Evolutionary conservation across 2,329 filamentous ascomycete genomes (phyloP).

Genomic region (Monascus ruber): DNA sequence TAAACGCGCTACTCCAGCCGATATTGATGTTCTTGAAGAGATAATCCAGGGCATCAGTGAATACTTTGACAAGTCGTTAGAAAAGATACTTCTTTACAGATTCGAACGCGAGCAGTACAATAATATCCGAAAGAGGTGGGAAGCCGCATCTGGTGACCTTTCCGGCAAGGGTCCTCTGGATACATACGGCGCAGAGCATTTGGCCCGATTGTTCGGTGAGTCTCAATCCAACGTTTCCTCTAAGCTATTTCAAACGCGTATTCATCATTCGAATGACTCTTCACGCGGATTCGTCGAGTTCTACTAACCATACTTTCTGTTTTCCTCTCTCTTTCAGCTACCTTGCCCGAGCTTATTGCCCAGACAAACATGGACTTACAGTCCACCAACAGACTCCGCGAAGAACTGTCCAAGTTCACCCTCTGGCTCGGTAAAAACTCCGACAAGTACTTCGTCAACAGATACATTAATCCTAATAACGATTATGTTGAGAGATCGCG

Average conservation of each 20-base stretch:
- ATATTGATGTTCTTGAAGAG: slow-evolving; percentile 80
- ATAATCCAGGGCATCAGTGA: slow-evolving; percentile 75
- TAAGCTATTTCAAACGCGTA: not conserved
- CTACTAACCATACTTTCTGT: too few relatives aligned
- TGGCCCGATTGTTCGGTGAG: slow-evolving; percentile 78
- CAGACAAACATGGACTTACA: slow-evolving; percentile 98
- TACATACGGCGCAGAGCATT: slow-evolving; percentile 85
- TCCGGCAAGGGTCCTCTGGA: slow-evolving; percentile 63
- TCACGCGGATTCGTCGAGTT: not conserved
- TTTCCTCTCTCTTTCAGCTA: slow-evolving; percentile 44
- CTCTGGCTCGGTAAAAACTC: slow-evolving; percentile 72
- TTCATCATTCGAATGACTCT: slow-evolving; percentile 1
- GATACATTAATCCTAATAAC: slow-evolving; percentile 31
- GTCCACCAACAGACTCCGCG: slow-evolving; percentile 74
- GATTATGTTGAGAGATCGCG: slow-evolving; percentile 28
- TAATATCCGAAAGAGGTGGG: slow-evolving; percentile 61
- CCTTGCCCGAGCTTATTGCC: slow-evolving; percentile 82
- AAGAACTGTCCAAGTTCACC: slow-evolving; percentile 79
- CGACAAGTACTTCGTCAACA: slow-evolving; percentile 56
- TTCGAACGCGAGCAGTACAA: slow-evolving; percentile 87
- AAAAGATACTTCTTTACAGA: slow-evolving; percentile 81
- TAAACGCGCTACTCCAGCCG: slow-evolving; percentile 52
- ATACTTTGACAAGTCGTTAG: slow-evolving; percentile 86
- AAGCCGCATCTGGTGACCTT: slow-evolving; percentile 49
- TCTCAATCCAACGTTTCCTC: slow-evolving; percentile 4